Evolutionary conservation across 352 stramenopile genomes (phyloP), one percentile per base, ranked within the genome.

Genomic region (Phytopythium sindhum): DNA sequence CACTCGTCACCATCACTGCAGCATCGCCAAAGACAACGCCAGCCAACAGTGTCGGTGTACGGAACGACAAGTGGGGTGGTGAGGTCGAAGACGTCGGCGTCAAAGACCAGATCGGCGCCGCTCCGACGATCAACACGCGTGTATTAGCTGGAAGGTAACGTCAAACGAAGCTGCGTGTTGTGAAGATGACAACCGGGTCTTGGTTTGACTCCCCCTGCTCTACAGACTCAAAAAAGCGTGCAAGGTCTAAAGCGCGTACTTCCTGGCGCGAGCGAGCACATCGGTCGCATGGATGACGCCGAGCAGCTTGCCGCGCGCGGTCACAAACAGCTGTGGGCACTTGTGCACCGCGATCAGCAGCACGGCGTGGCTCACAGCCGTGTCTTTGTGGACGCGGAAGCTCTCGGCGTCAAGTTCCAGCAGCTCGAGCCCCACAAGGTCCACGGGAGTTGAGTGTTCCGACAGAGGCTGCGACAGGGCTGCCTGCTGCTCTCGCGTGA

Each of bases 341-440:
- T 93, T 93, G 71, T 93, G 81, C 41, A 91, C 79, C 44, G 84
- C 89, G 51, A 93, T 86, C 45, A 91, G 74, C n/a, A 93, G 60
- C 17, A 93, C 84, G 35, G 90, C 79, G 50, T 91, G 83, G 37
- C 79, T 90, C 52, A 81, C 82, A 48, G 73, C 87, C 23, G 81
- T 86, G 29, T 89, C 78, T 35, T 73, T 78, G 63, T 88, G 79
- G 39, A 90, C 84, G 57, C 88, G 81, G 57, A 89, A 89, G 61
- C 83, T 84, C 42, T 77, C 78, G 1, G 79, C 65, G 64, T 93
- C 84, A 23, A 93, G 69, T 23, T 67, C 78, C 19, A 93, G 53
- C 12, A 91, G 72, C 47, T 88, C 75, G 4, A 89, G 63, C 26
- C 65, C 58, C 6, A 93, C 74, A 41, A 93, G 71, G 51, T 93